phyloP scores from a whole-genome alignment of 208 protist genomes.

The Acanthamoeba royreba region DNA sequence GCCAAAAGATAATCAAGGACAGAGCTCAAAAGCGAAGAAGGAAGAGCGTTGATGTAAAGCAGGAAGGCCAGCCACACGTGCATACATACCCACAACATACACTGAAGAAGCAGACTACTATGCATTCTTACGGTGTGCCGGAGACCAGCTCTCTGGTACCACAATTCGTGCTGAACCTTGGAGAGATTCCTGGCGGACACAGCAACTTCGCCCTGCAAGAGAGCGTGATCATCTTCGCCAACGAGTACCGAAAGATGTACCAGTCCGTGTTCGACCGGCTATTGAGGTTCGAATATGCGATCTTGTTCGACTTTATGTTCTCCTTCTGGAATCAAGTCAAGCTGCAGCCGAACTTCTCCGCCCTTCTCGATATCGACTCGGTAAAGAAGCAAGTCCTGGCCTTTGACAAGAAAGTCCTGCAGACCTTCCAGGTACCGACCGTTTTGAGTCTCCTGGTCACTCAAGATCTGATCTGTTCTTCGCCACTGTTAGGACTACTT shows the following conservation, averaged over 20 bases:
- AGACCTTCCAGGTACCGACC: not conserved
- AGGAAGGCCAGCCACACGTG: not conserved
- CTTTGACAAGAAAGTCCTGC: not conserved
- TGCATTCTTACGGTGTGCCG: too few species aligned
- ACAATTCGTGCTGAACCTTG: not conserved
- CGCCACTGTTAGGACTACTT: not conserved
- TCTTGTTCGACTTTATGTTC: slow-evolving; percentile 30
- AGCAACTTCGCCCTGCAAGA: slow-evolving; percentile 1
- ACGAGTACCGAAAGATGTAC: slow-evolving; percentile 40
- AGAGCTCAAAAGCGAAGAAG: not conserved
- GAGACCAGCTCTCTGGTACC: slow-evolving; percentile 21
- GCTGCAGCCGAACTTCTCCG: not conserved
- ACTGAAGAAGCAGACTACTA: not conserved
- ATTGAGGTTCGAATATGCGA: not conserved
- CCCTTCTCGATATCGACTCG: not conserved
- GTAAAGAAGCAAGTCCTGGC: not conserved
- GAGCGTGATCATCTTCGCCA: slow-evolving; percentile 29
- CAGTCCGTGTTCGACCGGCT: slow-evolving; percentile 21
- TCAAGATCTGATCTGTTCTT: too few species aligned
- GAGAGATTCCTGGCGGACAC: not conserved
- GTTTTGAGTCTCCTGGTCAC: not conserved
- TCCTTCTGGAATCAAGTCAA: slow-evolving; percentile 45
- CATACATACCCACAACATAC: not conserved
- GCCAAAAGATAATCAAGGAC: slow-evolving; percentile 16
- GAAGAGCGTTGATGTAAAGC: not conserved